These are phyloP conservation scores for Salix koriyanagi DNA, from an alignment of 345 rosid genomes.

Conservation along the genomic window DNA sequence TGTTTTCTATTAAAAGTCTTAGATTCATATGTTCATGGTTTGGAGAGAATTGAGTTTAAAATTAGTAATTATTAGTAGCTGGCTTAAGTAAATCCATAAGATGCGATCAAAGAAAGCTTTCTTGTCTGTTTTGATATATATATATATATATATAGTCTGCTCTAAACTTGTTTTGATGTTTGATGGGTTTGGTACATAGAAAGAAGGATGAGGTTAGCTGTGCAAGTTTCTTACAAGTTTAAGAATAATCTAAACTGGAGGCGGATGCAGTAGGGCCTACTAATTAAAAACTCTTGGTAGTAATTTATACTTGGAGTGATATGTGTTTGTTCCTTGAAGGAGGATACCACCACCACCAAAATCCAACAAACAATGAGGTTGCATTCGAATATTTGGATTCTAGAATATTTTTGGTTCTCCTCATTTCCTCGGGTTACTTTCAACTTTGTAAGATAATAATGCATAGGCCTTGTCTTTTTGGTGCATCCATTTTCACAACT, in stretches of 20 bases:
- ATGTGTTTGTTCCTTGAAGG: constrained; percentile 17
- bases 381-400: constrained; percentile 15
- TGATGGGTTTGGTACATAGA: constrained; percentile 15
- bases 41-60: no score
- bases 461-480: neutral
- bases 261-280: constrained; percentile 40
- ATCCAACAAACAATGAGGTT: constrained; percentile 11
- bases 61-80: neutral
- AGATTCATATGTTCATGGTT: no score
- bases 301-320: constrained; percentile 13
- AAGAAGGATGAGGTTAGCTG: constrained; percentile 7
- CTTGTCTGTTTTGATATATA: neutral
- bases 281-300: constrained; percentile 4
- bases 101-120: constrained; percentile 1
- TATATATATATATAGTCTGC: neutral
- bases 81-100: neutral
- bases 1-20: no score
- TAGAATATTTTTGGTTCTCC: neutral
- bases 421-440: neutral
- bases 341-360: constrained; percentile 14
- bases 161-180: neutral
- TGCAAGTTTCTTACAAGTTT: constrained; percentile 14
- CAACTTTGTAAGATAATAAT: constrained; percentile 13
- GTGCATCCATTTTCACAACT: neutral
- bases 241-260: constrained; percentile 2